These are phyloP conservation scores for Fusarium torreyae DNA, from an alignment of 2,329 filamentous ascomycete genomes.

Conservation along the genomic window DNA sequence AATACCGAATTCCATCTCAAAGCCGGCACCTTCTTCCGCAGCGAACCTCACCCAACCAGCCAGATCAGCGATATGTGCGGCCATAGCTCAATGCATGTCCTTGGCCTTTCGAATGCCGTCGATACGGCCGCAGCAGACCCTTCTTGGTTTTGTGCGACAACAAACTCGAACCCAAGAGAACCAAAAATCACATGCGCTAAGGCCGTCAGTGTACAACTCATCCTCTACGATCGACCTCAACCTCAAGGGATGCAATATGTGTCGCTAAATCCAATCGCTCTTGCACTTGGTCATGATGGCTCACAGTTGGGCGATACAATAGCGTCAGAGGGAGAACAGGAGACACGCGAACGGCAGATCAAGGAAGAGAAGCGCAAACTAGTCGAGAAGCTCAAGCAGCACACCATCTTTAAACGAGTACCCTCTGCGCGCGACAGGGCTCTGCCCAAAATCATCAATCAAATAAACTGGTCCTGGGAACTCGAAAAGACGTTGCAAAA, in stretches of 20 bases:
- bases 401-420: slow-evolving; percentile 84
- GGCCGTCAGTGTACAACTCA: slow-evolving; percentile 84
- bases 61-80: slow-evolving; percentile 90
- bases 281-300: slow-evolving; percentile 84
- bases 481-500: slow-evolving; percentile 88
- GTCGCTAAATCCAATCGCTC: slow-evolving; percentile 88
- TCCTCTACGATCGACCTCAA: slow-evolving; percentile 88
- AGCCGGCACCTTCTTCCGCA: slow-evolving; percentile 85
- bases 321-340: slow-evolving; percentile 79
- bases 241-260: slow-evolving; percentile 96
- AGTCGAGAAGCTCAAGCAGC: slow-evolving; percentile 88
- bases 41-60: slow-evolving; percentile 82
- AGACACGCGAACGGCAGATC: slow-evolving; percentile 70
- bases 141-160: slow-evolving; percentile 77
- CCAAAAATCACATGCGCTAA: slow-evolving; percentile 82
- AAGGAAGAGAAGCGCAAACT: slow-evolving; percentile 76
- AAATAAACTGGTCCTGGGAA: slow-evolving; percentile 97
- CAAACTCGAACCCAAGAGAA: slow-evolving; percentile 65
- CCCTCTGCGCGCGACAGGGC: slow-evolving; percentile 87
- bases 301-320: slow-evolving; percentile 55
- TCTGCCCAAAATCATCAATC: slow-evolving; percentile 85
- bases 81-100: slow-evolving; percentile 84
- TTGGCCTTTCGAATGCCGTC: slow-evolving; percentile 83
- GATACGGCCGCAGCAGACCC: slow-evolving; percentile 69
- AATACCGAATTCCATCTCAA: slow-evolving; percentile 91